These are phyloP conservation scores for Xylariaceae sp. DNA, from an alignment of 2,329 filamentous ascomycete species.

Conservation along the genomic window DNA sequence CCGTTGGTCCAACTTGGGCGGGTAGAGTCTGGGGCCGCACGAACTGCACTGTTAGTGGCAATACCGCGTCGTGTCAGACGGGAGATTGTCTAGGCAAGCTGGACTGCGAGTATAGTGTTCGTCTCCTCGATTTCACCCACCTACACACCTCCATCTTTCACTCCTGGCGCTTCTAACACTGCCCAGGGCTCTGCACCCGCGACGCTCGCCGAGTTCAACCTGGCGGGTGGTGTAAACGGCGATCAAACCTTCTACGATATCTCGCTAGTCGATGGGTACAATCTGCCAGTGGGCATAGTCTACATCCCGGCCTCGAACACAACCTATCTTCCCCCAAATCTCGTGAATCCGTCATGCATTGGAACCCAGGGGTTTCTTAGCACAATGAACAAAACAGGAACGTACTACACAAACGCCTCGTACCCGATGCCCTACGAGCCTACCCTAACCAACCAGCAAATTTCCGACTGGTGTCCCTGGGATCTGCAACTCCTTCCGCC, in stretches of 20 bases:
- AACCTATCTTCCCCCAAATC: slow-evolving; percentile 67
- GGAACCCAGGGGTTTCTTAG: slow-evolving; percentile 63
- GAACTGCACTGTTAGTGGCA: slow-evolving; percentile 71
- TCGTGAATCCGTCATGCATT: slow-evolving; percentile 74
- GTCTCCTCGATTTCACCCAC: slow-evolving; percentile 30
- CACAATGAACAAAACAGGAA: slow-evolving; percentile 49
- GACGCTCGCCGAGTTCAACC: slow-evolving; percentile 77
- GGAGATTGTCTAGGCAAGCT: slow-evolving; percentile 72
- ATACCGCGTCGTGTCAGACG: slow-evolving; percentile 66
- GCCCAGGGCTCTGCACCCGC: slow-evolving; percentile 65
- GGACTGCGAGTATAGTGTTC: slow-evolving; percentile 65
- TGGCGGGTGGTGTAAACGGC: slow-evolving; percentile 58
- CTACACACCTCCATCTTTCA: background rate
- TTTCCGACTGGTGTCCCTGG: slow-evolving; percentile 76
- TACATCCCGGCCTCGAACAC: slow-evolving; percentile 59
- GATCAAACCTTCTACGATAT: slow-evolving; percentile 78
- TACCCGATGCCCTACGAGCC: slow-evolving; percentile 67
- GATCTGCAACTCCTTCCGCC: slow-evolving; percentile 67
- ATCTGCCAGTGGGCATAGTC: slow-evolving; percentile 64
- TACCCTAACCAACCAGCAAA: slow-evolving; percentile 50
- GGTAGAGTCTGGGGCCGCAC: slow-evolving; percentile 80
- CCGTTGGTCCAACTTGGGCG: slow-evolving; percentile 71
- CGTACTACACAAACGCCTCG: slow-evolving; percentile 58
- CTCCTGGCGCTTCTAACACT: slow-evolving; percentile 1
- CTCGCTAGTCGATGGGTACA: slow-evolving; percentile 81